These are phyloP conservation scores for Tetraselmis chui DNA, from an alignment of 139 green algal genomes.

Conservation along the genomic window DNA sequence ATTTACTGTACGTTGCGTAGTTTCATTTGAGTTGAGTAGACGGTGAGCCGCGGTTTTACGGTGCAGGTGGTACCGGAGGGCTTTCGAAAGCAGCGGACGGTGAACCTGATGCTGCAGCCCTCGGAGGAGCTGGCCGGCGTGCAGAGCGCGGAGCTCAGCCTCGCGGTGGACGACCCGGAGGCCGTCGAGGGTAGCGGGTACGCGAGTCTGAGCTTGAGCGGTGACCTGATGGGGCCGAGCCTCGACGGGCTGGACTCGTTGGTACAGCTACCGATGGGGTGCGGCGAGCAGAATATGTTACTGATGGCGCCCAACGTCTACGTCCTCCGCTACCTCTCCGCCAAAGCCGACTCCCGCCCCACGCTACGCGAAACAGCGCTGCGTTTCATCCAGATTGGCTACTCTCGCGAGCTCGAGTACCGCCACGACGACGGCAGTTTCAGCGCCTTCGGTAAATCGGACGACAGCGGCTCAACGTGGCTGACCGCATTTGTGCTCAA, in stretches of 20 bases:
- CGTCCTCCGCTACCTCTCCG: conserved; percentile 13
- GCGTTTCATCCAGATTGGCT: conserved; percentile 14
- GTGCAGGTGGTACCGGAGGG: neutral
- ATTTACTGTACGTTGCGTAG: too few relatives aligned
- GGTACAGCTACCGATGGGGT: conserved; percentile 10
- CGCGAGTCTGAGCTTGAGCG: neutral
- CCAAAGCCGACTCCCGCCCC: neutral
- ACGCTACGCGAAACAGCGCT: neutral
- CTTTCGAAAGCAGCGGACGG: neutral
- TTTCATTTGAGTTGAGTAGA: too few relatives aligned
- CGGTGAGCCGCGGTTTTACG: too few relatives aligned
- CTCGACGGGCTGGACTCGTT: conserved; percentile 11
- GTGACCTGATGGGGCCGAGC: conserved; percentile 20
- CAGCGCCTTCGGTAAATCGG: conserved; percentile 12
- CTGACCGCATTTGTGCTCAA: conserved; percentile 19
- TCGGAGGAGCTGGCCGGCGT: neutral
- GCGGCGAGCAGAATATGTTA: conserved; percentile 26
- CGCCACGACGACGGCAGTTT: conserved; percentile 10
- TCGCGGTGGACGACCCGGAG: neutral
- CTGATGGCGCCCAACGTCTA: conserved; percentile 17
- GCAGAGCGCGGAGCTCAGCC: neutral
- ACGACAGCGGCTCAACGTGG: conserved; percentile 13
- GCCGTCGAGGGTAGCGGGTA: neutral
- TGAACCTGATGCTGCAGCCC: neutral
- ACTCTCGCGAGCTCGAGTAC: conserved; percentile 18